These are phyloP conservation scores for Coccomyxa sp. DNA, from an alignment of 139 green algal species.

Conservation along the genomic window DNA sequence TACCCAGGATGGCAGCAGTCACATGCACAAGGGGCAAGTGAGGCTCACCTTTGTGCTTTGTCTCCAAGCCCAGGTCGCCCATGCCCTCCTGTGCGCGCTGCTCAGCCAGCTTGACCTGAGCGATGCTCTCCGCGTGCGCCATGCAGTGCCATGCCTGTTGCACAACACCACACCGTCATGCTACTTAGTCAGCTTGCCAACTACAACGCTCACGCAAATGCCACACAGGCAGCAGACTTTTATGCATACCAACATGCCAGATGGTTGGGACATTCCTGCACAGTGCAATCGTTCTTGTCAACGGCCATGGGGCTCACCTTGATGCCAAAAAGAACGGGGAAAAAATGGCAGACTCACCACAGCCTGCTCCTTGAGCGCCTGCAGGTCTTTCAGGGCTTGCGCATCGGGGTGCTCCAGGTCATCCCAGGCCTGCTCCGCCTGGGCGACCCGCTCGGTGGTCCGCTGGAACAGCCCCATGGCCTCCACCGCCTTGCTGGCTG, in stretches of 20 bases:
- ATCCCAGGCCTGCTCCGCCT: conserved; percentile 8
- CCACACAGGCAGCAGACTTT: not conserved
- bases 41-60: not conserved
- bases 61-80: conserved; percentile 30
- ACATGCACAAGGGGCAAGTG: not conserved
- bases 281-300: not conserved
- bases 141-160: conserved; percentile 26
- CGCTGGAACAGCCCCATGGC: conserved; percentile 59
- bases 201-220: not conserved
- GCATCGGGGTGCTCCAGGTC: not conserved
- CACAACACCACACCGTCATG: not conserved
- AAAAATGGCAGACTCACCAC: not conserved
- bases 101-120: conserved; percentile 18
- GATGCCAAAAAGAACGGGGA: not conserved
- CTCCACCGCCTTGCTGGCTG: conserved; percentile 37
- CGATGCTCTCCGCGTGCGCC: conserved; percentile 20
- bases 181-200: not conserved
- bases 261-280: not conserved
- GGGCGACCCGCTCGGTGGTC: conserved; percentile 33
- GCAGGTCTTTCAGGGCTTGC: not conserved
- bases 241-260: not conserved
- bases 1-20: not conserved
- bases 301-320: not conserved
- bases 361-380: not conserved
- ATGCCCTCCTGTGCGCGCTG: conserved; percentile 21